phyloP scores from a whole-genome alignment of 768 basidiomycete species.

The Lentinula edodes region DNA sequence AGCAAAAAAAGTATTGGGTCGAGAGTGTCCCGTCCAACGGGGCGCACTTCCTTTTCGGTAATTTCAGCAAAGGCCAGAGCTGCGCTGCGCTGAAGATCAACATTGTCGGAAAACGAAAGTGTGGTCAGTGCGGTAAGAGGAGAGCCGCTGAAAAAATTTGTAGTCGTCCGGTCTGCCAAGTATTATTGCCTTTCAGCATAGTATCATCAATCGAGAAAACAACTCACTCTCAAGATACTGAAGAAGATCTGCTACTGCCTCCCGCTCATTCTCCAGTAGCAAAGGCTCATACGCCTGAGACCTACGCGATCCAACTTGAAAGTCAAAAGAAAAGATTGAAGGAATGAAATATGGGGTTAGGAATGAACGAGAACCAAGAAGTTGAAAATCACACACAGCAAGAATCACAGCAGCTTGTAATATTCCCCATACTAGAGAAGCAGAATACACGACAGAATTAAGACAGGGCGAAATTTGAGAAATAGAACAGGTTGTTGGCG shows the following conservation, averaged over 20 bases:
- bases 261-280: conserved; percentile 88
- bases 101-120: conserved; percentile 97
- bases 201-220: conserved; percentile 1
- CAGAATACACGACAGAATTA: neutral
- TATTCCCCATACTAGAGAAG: conserved; percentile 54
- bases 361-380: conserved; percentile 8
- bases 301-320: conserved; percentile 69
- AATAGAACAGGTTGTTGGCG: neutral
- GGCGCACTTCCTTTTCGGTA: conserved; percentile 98
- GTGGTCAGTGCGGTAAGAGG: conserved; percentile 93
- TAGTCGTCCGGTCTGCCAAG: conserved; percentile 85
- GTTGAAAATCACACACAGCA: conserved; percentile 54
- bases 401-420: conserved; percentile 77
- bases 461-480: neutral
- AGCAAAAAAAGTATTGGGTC: conserved; percentile 97
- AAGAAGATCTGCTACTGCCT: conserved; percentile 95
- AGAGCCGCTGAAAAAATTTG: conserved; percentile 95
- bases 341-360: conserved; percentile 14
- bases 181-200: conserved; percentile 4
- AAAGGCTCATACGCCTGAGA: conserved; percentile 85
- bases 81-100: conserved; percentile 96
- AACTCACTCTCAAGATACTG: conserved; percentile 95
- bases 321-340: conserved; percentile 4
- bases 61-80: conserved; percentile 99
- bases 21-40: conserved; percentile 93